These are phyloP conservation scores for Populus hybrid DNA, from an alignment of 441 rosid genomes.

Conservation along the genomic window DNA sequence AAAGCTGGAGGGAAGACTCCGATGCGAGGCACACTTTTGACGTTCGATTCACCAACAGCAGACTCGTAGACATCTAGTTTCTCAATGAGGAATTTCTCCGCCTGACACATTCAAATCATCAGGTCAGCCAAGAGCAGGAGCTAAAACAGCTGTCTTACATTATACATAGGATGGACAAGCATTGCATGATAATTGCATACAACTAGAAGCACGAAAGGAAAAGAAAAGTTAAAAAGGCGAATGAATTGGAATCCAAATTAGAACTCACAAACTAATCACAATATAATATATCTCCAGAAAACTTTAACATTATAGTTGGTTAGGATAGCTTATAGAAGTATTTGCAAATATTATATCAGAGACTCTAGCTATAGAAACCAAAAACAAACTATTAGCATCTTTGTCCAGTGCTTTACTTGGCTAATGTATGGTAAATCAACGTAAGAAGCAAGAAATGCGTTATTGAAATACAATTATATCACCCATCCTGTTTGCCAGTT, in stretches of 20 bases:
- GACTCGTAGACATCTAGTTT: slow-evolving; percentile 84
- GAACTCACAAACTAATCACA: not conserved
- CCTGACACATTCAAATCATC: slow-evolving; percentile 37
- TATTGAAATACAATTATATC: not conserved
- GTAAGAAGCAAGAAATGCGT: not conserved
- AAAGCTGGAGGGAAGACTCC: slow-evolving; percentile 84
- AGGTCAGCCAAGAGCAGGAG: not conserved
- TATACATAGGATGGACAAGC: not conserved
- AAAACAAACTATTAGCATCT: not conserved
- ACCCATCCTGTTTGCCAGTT: not conserved
- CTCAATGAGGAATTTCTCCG: slow-evolving; percentile 70
- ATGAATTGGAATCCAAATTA: not conserved
- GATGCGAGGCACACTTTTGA: slow-evolving; percentile 57
- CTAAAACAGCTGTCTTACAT: not conserved
- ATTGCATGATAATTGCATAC: not conserved
- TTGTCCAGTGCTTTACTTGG: not conserved
- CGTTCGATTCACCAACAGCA: slow-evolving; percentile 61
- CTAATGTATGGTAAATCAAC: not conserved
- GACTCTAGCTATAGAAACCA: not conserved
- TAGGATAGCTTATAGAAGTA: not conserved
- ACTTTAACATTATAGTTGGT: not conserved
- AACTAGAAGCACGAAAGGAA: not conserved
- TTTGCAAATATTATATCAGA: not conserved
- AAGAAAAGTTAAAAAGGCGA: not conserved
- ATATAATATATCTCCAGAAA: not conserved